A percentile compares a stretch with the other conserved stretches of the same genome.
Conservation (phyloP, 108 stramenopile species). For the Skeletonema potamos region DNA sequence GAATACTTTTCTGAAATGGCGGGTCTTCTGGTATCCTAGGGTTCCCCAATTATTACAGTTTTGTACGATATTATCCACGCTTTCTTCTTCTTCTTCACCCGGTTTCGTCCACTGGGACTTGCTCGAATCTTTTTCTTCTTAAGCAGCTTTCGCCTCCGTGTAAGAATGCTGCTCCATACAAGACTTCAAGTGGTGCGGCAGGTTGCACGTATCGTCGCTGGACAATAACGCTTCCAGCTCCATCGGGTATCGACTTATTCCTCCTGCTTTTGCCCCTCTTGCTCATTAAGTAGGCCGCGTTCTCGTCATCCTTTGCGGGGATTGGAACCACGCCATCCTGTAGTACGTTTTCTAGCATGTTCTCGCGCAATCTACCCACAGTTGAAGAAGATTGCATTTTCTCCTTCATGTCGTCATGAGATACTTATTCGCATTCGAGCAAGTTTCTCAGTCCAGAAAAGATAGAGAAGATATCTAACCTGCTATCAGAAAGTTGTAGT, state of each 20-base stretch:
- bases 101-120: slow-evolving; percentile 19
- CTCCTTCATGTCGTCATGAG: slow-evolving; percentile 21
- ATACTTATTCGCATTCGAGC: too few species aligned
- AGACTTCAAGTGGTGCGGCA: slow-evolving; percentile 28
- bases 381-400: neutral
- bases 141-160: slow-evolving; percentile 12
- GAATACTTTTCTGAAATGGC: too few species aligned
- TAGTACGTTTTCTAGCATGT: neutral
- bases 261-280: neutral
- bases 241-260: neutral
- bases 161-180: slow-evolving; percentile 31
- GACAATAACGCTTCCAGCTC: slow-evolving; percentile 4
- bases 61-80: too few species aligned
- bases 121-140: slow-evolving; percentile 24
- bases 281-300: slow-evolving; percentile 18
- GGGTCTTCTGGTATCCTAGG: too few species aligned
- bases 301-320: slow-evolving; percentile 17
- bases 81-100: slow-evolving; percentile 28
- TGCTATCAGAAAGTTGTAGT: too few species aligned
- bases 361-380: neutral
- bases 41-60: too few species aligned
- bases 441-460: too few species aligned
- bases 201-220: slow-evolving; percentile 36
- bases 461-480: too few species aligned
- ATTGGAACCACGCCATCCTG: slow-evolving; percentile 26